Conservation (phyloP, 371 early-diverging fungal species). For the Actinomucor elegans region DNA sequence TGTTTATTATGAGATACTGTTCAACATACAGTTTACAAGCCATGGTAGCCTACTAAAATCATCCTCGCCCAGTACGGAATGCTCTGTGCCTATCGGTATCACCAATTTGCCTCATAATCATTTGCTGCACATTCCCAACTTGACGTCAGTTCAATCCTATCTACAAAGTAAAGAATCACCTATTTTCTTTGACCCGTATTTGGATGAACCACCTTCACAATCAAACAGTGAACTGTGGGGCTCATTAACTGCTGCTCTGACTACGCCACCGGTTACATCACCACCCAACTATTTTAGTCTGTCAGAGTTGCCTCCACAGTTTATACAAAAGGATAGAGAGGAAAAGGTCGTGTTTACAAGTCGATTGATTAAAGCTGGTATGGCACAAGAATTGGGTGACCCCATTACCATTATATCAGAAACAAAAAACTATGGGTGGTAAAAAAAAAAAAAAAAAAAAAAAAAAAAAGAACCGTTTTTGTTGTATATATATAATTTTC, state of each 20-base stretch:
- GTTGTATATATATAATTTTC: slow-evolving; percentile 1
- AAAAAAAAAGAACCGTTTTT: neutral
- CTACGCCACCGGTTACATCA: slow-evolving; percentile 17
- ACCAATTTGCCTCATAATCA: slow-evolving; percentile 36
- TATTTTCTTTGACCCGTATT: slow-evolving; percentile 30
- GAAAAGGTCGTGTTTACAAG: slow-evolving; percentile 16
- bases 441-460: neutral
- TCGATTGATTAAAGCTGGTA: slow-evolving; percentile 23
- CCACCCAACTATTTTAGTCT: slow-evolving; percentile 36
- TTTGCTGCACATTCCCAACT: slow-evolving; percentile 32
- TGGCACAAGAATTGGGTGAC: slow-evolving; percentile 22
- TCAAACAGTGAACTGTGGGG: slow-evolving; percentile 14
- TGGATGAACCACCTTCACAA: slow-evolving; percentile 30
- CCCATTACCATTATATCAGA: slow-evolving; percentile 22
- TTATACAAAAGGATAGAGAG: slow-evolving; percentile 17
- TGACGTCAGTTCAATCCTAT: slow-evolving; percentile 33
- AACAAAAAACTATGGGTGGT: slow-evolving; percentile 26
- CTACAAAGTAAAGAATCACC: slow-evolving; percentile 30
- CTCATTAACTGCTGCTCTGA: slow-evolving; percentile 14
- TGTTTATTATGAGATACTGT: slow-evolving; percentile 28
- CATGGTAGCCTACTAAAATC: slow-evolving; percentile 18
- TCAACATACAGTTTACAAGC: slow-evolving; percentile 21
- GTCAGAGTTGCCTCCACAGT: slow-evolving; percentile 15
- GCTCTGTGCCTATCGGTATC: slow-evolving; percentile 32
- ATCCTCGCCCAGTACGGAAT: slow-evolving; percentile 16